These are phyloP conservation scores for Candida tunisiensis DNA, from an alignment of 1,139 yeast species.

Conservation along the genomic window DNA sequence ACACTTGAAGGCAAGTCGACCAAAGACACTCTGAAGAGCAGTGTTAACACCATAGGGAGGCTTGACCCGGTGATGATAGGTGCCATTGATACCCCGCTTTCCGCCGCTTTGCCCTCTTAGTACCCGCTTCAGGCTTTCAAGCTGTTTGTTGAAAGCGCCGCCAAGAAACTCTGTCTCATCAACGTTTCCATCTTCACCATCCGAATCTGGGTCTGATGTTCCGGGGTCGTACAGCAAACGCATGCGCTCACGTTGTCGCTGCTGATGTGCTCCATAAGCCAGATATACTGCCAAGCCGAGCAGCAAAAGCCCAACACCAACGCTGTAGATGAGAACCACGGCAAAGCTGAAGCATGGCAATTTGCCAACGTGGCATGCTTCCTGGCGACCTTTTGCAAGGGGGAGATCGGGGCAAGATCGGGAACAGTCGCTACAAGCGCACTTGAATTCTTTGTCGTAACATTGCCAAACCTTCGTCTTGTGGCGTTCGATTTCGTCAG, in stretches of 20 bases:
- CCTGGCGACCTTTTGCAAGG: constrained; percentile 10
- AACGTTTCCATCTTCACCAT: no score
- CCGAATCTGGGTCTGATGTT: no score
- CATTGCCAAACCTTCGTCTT: constrained; percentile 34
- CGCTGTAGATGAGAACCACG: constrained; percentile 35
- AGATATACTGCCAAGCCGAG: not conserved
- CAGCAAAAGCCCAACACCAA: constrained; percentile 7
- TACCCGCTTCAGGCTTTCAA: no score
- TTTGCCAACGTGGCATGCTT: constrained; percentile 36
- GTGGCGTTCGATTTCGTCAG: constrained; percentile 13
- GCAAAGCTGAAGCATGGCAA: constrained; percentile 63
- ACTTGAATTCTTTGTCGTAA: constrained; percentile 35
- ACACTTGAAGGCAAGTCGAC: constrained; percentile 36
- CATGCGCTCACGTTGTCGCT: no score
- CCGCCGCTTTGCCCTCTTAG: no score
- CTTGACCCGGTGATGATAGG: no score
- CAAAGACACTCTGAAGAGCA: constrained; percentile 27
- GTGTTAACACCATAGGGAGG: constrained; percentile 27
- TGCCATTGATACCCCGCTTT: no score
- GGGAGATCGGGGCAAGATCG: constrained; percentile 52
- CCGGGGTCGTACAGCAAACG: no score
- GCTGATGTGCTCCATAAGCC: no score
- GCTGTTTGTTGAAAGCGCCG: no score
- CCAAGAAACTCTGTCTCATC: no score
- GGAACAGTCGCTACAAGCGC: constrained; percentile 89